Evolutionary conservation across 306 rosid genomes (phyloP).

Genomic region (Amphicarpaea edgeworthii): DNA sequence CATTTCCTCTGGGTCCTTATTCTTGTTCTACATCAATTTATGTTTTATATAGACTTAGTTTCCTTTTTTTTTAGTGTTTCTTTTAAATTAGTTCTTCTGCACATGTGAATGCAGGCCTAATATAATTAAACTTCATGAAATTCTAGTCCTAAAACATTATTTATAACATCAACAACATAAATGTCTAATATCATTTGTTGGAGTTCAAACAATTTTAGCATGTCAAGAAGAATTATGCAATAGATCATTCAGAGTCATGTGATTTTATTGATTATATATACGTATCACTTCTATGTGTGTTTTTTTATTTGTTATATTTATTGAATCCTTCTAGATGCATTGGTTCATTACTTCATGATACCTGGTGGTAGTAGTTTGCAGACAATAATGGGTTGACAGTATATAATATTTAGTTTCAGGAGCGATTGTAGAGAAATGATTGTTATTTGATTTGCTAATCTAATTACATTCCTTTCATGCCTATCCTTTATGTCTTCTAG

Average conservation of each 20-base stretch:
- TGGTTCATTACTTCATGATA: background rate
- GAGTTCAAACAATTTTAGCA: constrained; percentile 9
- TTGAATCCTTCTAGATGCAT: constrained; percentile 21
- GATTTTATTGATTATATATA: constrained; percentile 5
- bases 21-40: background rate
- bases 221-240: constrained; percentile 2
- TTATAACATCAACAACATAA: constrained; percentile 12
- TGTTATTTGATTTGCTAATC: constrained; percentile 10
- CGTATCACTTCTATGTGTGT: background rate
- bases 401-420: background rate
- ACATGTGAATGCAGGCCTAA: background rate
- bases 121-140: background rate
- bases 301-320: background rate
- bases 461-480: constrained; percentile 20
- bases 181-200: background rate
- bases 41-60: too few species aligned
- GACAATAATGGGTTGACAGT: constrained; percentile 15
- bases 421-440: background rate
- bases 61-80: too few species aligned
- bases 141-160: background rate
- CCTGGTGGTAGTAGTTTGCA: constrained; percentile 24
- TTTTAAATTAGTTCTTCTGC: background rate
- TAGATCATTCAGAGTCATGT: constrained; percentile 22
- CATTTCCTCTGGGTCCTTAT: background rate
- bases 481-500: constrained; percentile 9